A percentile compares a stretch with the other conserved stretches of the same genome.
Evolutionary conservation across 352 stramenopile species (phyloP).

Genomic region (Phytophthora uliginosa): DNA sequence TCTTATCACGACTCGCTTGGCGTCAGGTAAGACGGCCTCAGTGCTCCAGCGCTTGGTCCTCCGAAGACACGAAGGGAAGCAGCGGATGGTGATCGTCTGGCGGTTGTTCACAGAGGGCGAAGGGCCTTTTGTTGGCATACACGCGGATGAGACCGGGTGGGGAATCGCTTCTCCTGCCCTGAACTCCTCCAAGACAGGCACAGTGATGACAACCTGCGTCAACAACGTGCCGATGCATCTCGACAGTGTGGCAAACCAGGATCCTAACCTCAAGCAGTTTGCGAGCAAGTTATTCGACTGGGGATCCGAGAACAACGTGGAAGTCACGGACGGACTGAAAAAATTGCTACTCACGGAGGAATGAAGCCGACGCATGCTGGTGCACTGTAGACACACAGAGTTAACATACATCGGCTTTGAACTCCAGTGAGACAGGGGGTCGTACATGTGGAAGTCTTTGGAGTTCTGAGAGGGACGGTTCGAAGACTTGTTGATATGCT

Average conservation of each 20-base stretch:
- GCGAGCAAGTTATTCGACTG: not conserved
- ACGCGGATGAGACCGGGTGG: constrained; percentile 1
- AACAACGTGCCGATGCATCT: not conserved
- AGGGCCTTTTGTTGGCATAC: not conserved
- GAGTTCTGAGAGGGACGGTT: too few relatives aligned
- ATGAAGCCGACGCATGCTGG: not conserved
- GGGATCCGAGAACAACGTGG: constrained; percentile 6
- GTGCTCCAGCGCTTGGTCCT: not conserved
- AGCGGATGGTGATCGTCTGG: constrained; percentile 1
- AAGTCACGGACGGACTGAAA: constrained; percentile 12
- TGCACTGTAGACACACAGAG: too few relatives aligned
- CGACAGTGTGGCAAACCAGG: not conserved
- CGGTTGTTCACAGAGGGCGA: constrained; percentile 3
- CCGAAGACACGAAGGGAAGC: not conserved
- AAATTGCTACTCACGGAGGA: constrained; percentile 2
- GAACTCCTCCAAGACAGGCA: not conserved
- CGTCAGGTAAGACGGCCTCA: not conserved
- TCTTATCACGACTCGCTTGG: not conserved
- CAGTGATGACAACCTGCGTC: not conserved
- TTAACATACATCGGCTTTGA: too few relatives aligned
- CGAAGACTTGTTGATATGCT: too few relatives aligned
- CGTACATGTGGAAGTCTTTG: too few relatives aligned
- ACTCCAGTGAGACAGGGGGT: too few relatives aligned
- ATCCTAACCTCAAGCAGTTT: not conserved
- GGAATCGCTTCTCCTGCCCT: not conserved